A percentile compares a stretch with the other conserved stretches of the same genome.
These are phyloP conservation scores for Trichoderma parareesei DNA, from an alignment of 495 filamentous ascomycete species.

Conservation along the genomic window DNA sequence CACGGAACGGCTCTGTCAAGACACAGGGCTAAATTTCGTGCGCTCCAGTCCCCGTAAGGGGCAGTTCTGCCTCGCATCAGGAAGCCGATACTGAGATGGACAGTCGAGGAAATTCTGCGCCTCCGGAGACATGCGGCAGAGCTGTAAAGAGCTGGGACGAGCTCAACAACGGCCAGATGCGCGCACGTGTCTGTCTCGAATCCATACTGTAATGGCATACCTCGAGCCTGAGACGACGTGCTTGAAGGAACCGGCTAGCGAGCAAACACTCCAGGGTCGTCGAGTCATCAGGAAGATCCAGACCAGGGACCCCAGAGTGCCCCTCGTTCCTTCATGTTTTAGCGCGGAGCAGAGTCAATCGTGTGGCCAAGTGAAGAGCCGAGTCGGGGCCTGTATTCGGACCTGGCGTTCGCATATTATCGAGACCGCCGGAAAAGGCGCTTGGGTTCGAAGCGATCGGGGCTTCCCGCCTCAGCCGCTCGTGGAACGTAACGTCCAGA, in stretches of 20 bases:
- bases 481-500: background rate
- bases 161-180: too few relatives aligned
- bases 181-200: too few relatives aligned
- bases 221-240: too few relatives aligned
- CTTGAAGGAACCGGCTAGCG: background rate
- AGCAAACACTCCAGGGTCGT: background rate
- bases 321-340: background rate
- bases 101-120: too few relatives aligned
- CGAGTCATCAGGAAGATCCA: background rate
- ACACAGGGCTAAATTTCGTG: background rate
- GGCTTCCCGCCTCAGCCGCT: slow-evolving; percentile 6
- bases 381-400: background rate
- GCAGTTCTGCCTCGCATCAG: too few relatives aligned
- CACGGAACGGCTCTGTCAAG: background rate
- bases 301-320: background rate
- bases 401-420: slow-evolving; percentile 3
- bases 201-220: too few relatives aligned
- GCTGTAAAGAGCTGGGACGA: too few relatives aligned
- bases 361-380: background rate
- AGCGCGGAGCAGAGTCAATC: background rate
- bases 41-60: too few relatives aligned
- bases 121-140: too few relatives aligned
- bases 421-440: slow-evolving; percentile 3
- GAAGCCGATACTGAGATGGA: too few relatives aligned
- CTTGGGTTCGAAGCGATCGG: slow-evolving; percentile 1